Evolutionary conservation across 495 filamentous ascomycete genomes (phyloP).

Genomic region (Aspergillus egyptiacus): DNA sequence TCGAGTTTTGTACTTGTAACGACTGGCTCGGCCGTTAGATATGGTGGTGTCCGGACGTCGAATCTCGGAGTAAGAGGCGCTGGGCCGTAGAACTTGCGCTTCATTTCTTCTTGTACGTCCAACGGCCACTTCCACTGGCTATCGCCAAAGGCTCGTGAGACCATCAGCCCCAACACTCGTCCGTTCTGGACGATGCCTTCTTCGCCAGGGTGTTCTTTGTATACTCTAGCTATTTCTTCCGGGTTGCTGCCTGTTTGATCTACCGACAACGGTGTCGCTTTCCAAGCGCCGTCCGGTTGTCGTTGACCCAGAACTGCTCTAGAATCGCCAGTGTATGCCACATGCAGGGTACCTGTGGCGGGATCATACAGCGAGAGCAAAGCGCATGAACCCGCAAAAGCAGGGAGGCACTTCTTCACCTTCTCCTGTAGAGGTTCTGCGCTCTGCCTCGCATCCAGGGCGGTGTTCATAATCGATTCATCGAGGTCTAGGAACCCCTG

Average conservation of each 20-base stretch:
- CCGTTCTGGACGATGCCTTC: constrained; percentile 47
- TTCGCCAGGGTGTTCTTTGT: constrained; percentile 54
- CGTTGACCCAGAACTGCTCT: constrained; percentile 54
- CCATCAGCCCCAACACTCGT: constrained; percentile 49
- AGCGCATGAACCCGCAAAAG: constrained; percentile 54
- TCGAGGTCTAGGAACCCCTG: constrained; percentile 47
- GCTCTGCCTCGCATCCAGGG: constrained; percentile 22
- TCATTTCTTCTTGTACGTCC: constrained; percentile 36
- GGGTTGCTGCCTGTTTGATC: constrained; percentile 55
- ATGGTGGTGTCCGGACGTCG: constrained; percentile 50
- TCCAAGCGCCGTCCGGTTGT: constrained; percentile 40
- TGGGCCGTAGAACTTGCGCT: constrained; percentile 43
- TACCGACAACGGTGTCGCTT: constrained; percentile 44
- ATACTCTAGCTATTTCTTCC: constrained; percentile 45
- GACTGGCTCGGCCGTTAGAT: constrained; percentile 59
- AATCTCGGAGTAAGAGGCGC: constrained; percentile 33
- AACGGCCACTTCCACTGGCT: constrained; percentile 56
- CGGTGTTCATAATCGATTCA: constrained; percentile 40
- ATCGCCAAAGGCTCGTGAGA: constrained; percentile 61
- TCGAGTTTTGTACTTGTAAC: constrained; percentile 52
- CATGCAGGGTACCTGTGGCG: constrained; percentile 40
- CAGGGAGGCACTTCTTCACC: constrained; percentile 35
- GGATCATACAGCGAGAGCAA: constrained; percentile 52
- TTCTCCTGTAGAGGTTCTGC: constrained; percentile 24
- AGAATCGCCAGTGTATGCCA: constrained; percentile 56